Percentiles rank a stretch among this genome's conserved stretches.
Conservation (phyloP, 2,329 filamentous ascomycete species). For the Chalaropsis ovoidea region DNA sequence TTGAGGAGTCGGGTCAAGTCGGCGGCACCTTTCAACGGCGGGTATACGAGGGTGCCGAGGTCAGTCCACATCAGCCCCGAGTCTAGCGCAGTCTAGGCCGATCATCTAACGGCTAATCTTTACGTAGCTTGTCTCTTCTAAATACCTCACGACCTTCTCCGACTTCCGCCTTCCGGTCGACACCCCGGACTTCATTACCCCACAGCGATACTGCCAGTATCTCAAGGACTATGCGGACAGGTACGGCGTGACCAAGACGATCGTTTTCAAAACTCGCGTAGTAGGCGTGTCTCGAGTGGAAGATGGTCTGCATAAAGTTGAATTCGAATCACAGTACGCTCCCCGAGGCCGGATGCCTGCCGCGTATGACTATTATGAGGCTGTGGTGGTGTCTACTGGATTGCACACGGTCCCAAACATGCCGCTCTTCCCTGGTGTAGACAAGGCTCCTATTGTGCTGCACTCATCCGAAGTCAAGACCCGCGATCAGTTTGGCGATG, state of each 20-base stretch:
- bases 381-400: conserved; percentile 39
- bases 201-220: conserved; percentile 36
- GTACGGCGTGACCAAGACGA: conserved; percentile 35
- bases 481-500: conserved; percentile 35
- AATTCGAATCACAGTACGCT: conserved; percentile 25
- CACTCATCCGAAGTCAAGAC: conserved; percentile 39
- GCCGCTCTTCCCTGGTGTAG: conserved; percentile 35
- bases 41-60: conserved; percentile 41
- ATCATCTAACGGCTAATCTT: not conserved
- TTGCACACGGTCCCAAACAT: conserved; percentile 37
- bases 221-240: conserved; percentile 35
- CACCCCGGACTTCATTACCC: conserved; percentile 38
- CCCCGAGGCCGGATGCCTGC: not conserved
- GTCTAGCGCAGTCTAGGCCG: not conserved
- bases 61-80: conserved; percentile 24
- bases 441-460: conserved; percentile 30
- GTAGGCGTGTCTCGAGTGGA: not conserved
- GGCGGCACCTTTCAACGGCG: conserved; percentile 41
- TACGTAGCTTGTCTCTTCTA: conserved; percentile 39
- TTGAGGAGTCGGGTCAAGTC: conserved; percentile 37
- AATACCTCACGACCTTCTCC: conserved; percentile 43
- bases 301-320: not conserved
- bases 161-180: conserved; percentile 38
- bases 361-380: conserved; percentile 33
- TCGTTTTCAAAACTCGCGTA: conserved; percentile 31